phyloP scores from a whole-genome alignment of 2,329 filamentous ascomycete genomes.

The Ceratocystis smalleyi region DNA sequence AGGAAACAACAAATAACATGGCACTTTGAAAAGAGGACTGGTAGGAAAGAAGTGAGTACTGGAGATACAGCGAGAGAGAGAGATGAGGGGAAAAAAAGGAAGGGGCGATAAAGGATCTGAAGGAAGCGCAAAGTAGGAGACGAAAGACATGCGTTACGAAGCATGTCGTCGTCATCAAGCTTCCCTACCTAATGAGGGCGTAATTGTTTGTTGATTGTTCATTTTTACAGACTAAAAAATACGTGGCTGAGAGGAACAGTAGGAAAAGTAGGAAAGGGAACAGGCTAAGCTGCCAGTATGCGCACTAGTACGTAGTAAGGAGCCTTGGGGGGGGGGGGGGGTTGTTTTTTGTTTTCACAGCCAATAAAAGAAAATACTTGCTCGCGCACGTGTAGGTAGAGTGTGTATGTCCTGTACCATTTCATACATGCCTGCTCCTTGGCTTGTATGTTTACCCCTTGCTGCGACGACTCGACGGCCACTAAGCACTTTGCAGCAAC shows the following conservation, averaged over 20 bases:
- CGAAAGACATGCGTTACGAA: not conserved
- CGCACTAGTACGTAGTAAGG: not conserved
- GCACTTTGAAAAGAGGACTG: no score
- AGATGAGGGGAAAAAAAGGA: not conserved
- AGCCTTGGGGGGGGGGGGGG: no score
- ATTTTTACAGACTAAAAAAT: not conserved
- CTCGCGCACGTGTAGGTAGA: not conserved
- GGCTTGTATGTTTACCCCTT: no score
- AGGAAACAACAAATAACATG: no score
- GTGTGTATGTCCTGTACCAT: no score
- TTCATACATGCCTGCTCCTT: no score
- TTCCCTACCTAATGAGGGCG: not conserved
- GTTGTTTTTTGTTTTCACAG: not conserved
- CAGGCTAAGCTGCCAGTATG: no score
- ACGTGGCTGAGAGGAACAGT: not conserved
- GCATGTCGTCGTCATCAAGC: not conserved
- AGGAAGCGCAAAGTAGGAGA: not conserved
- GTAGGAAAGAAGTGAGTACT: no score
- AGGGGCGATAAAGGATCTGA: not conserved
- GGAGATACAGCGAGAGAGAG: no score
- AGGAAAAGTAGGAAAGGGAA: no score
- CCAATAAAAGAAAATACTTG: not conserved
- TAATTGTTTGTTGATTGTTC: not conserved
- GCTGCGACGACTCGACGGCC: no score
- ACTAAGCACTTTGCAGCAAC: no score